These are phyloP conservation scores for Penicillium brevicompactum DNA, from an alignment of 2,329 filamentous ascomycete species.

Conservation along the genomic window DNA sequence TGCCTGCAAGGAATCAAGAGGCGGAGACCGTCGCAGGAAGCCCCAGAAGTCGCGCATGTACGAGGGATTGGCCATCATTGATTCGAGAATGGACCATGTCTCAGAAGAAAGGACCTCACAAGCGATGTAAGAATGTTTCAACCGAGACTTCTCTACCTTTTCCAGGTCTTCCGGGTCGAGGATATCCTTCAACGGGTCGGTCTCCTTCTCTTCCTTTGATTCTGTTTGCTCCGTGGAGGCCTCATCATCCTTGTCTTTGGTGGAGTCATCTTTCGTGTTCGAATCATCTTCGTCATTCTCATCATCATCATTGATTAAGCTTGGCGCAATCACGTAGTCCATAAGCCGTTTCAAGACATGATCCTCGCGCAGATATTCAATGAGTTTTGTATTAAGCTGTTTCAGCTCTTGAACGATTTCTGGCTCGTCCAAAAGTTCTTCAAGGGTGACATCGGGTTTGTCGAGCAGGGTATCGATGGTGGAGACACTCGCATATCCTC, in stretches of 20 bases:
- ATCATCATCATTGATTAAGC: constrained; percentile 54
- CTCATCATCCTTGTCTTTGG: constrained; percentile 31
- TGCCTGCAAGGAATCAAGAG: constrained; percentile 88
- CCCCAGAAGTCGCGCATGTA: constrained; percentile 85
- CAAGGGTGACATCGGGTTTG: constrained; percentile 89
- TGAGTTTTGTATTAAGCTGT: constrained; percentile 95
- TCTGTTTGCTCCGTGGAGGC: constrained; percentile 18
- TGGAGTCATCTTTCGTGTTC: constrained; percentile 42
- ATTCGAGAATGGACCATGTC: constrained; percentile 94
- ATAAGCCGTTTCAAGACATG: constrained; percentile 81
- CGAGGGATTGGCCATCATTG: constrained; percentile 79
- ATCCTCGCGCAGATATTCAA: constrained; percentile 91
- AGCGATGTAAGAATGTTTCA: constrained; percentile 90
- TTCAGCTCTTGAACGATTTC: constrained; percentile 97
- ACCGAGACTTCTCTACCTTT: constrained; percentile 84
- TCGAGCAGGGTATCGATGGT: constrained; percentile 96
- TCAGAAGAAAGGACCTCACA: constrained; percentile 94
- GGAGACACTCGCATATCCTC: constrained; percentile 96
- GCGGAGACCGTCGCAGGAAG: constrained; percentile 80
- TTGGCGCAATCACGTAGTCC: constrained; percentile 85
- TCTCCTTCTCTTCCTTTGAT: constrained; percentile 40
- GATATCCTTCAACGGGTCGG: constrained; percentile 36
- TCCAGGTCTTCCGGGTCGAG: constrained; percentile 55
- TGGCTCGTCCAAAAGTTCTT: constrained; percentile 93
- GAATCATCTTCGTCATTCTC: constrained; percentile 56